Evolutionary conservation across 495 filamentous ascomycete species (phyloP), one percentile per base, ranked within the genome.

Genomic region (Lasiosphaeria hispida): DNA sequence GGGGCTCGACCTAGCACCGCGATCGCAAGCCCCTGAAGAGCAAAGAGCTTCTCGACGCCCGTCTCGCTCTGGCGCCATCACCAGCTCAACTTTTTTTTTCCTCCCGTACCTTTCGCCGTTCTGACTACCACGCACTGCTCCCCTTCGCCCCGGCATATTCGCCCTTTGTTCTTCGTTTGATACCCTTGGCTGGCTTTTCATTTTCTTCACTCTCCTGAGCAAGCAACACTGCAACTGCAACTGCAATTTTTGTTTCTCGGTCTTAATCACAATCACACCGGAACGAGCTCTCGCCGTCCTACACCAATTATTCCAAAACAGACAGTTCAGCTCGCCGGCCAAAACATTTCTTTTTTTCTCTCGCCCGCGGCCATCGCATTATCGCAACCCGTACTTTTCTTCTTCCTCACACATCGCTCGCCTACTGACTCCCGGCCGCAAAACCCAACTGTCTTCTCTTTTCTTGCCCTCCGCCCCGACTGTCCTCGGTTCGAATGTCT

Each of bases 31-130:
- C 60, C 57, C 55, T 62, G 59, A 61, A 55, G 55, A 54, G 55
- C 59, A 58, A 65, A 63, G 60, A 63, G 49, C 61, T 57, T 55
- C 55, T 53, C 66, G 19, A 48, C 47, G 39, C 55, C 58, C 63
- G 18, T 43, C 23, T 30, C 23, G 23, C 23, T 30, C 33, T 51
- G 34, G 35, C 44, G 41, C 15, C 39, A 63, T 60, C 55, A 57
- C 48, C 54, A 53, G 37, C 41, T 42, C 37, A 44, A 44, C 23
- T 50, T 44, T 55, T 44, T 15, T 17, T 52, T 48, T 57, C 55
- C 37, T 42, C 47, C 50, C 59, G 44, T 51, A 30, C 15, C 15
- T 33, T 39, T 45, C 43, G 19, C 13, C 39, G 38, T 33, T 14
- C 48, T 37, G 2, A 30, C 23, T 30, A 30, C 53, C 10, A 47